phyloP scores from a whole-genome alignment of 768 basidiomycete genomes.

The Amanita polypyramis region DNA sequence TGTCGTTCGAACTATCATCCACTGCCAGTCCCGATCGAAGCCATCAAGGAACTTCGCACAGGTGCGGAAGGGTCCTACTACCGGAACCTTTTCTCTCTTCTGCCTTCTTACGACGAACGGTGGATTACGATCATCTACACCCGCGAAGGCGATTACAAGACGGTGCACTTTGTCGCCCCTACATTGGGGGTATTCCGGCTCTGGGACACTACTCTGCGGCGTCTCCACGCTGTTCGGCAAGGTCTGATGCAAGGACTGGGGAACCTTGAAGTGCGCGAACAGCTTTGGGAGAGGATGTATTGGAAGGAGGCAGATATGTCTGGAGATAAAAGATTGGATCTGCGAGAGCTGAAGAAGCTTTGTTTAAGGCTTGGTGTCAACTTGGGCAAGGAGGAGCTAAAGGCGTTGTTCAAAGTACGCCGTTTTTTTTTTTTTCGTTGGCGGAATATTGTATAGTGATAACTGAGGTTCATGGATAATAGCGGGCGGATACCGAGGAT shows the following conservation, averaged over 20 bases:
- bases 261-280: constrained; percentile 56
- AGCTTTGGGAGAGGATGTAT: constrained; percentile 76
- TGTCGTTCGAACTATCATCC: too few relatives aligned
- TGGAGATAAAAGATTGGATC: constrained; percentile 50
- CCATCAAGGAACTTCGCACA: constrained; percentile 81
- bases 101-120: constrained; percentile 55
- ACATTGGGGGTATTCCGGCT: constrained; percentile 41
- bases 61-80: constrained; percentile 68
- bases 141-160: constrained; percentile 70
- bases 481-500: constrained; percentile 58
- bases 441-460: too few relatives aligned
- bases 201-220: constrained; percentile 55
- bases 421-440: not conserved
- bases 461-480: not conserved
- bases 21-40: constrained; percentile 68
- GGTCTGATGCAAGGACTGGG: constrained; percentile 70
- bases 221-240: constrained; percentile 57
- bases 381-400: constrained; percentile 46
- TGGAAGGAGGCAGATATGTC: constrained; percentile 65
- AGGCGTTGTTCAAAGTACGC: constrained; percentile 47
- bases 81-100: constrained; percentile 63
- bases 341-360: constrained; percentile 64
- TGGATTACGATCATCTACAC: constrained; percentile 89
- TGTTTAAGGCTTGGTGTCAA: constrained; percentile 67
- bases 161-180: constrained; percentile 73